These are phyloP conservation scores for Morella rubra DNA, from an alignment of 306 rosid species.

Conservation along the genomic window DNA sequence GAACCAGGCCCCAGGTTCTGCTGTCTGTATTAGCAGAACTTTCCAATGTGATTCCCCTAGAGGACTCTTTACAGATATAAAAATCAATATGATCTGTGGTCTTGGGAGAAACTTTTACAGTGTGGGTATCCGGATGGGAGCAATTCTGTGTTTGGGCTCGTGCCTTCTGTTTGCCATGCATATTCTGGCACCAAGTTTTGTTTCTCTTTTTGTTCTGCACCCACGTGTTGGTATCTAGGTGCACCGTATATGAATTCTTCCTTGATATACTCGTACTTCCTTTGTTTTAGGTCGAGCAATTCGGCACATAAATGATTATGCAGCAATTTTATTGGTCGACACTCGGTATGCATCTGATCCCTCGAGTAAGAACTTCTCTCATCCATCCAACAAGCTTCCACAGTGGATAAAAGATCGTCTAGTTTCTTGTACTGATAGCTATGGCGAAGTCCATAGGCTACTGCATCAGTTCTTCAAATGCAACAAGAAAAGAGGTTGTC, in stretches of 20 bases:
- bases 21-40: background rate
- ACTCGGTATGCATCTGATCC: constrained; percentile 66
- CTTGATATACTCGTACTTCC: constrained; percentile 17
- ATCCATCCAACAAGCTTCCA: constrained; percentile 76
- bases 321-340: constrained; percentile 81
- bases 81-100: background rate
- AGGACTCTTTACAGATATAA: background rate
- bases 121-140: background rate
- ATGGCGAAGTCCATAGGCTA: constrained; percentile 77
- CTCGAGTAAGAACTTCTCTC: constrained; percentile 54
- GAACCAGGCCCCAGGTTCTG: constrained; percentile 9
- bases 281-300: constrained; percentile 78
- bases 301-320: constrained; percentile 86
- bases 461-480: constrained; percentile 79
- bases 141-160: background rate
- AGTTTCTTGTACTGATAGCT: constrained; percentile 56
- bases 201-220: background rate
- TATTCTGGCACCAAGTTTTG: constrained; percentile 7
- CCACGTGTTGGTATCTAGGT: background rate
- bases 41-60: background rate
- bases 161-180: constrained; percentile 14
- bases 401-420: constrained; percentile 80
- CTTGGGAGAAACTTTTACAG: background rate
- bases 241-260: constrained; percentile 11
- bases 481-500: constrained; percentile 40